A percentile compares a stretch with the other conserved stretches of the same genome.
Conservation (phyloP, 225 moss, liverwort and hornwort genomes). For the Thuidium tamariscinum region DNA sequence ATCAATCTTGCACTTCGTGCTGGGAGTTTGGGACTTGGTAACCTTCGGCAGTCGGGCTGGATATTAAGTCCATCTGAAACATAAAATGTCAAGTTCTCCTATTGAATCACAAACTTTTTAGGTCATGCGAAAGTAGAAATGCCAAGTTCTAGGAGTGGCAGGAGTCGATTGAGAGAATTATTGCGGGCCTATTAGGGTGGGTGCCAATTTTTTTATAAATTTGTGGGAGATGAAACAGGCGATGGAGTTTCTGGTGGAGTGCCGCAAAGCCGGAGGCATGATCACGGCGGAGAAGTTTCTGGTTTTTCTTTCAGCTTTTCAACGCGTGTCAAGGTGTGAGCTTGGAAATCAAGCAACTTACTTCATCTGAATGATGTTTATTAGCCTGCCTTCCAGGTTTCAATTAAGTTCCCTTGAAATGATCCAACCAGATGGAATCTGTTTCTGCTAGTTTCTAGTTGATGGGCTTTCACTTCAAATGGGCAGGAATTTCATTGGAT, state of each 20-base stretch:
- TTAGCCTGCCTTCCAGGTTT: not conserved
- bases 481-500: not conserved
- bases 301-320: constrained; percentile 50
- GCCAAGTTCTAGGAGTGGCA: not conserved
- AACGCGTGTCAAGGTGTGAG: constrained; percentile 64
- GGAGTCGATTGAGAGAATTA: not conserved
- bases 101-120: not conserved
- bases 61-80: not conserved
- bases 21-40: not conserved
- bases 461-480: too few species aligned
- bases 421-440: not conserved
- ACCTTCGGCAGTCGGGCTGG: not conserved
- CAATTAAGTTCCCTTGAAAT: not conserved
- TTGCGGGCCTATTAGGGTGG: too few species aligned
- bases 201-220: not conserved
- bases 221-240: constrained; percentile 20
- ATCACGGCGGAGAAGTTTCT: constrained; percentile 38
- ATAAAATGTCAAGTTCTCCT: not conserved
- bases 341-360: not conserved
- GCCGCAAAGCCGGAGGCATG: constrained; percentile 49
- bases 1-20: not conserved
- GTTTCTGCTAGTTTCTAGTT: not conserved
- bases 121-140: not conserved
- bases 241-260: constrained; percentile 71
- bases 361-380: not conserved